Base-by-base conservation (phyloP, 129 eudicot genomes). In the Flaveria robusta region DNA sequence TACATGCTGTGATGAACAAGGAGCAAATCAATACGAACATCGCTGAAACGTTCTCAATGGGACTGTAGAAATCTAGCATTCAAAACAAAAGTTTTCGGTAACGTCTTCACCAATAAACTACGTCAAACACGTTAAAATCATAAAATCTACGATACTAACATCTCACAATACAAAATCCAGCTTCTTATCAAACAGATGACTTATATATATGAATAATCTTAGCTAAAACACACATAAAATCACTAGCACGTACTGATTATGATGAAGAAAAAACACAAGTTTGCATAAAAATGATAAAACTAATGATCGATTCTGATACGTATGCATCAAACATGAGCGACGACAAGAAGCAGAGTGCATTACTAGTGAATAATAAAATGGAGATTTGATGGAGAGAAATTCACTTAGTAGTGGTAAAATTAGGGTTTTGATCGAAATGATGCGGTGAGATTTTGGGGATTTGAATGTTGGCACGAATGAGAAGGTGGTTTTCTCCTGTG, bases 351-450 rank as follows among this genome's bases (percentile, higher is more conserved):
- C 75, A 9, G 45, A 52, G 42, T 46, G 19, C 26, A 22, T 43
- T 43, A 27, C 46, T 59, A 43, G 47, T 19, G 72, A 22, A 29
- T 42, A 9, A 46, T 50, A 29, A 26, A 64, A n/a, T n/a, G n/a
- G n/a, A n/a, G n/a, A n/a, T n/a, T 19, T 75, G 74, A 52, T 34
- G 27, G 23, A 42, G 49, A 45, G 42, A 4, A 2, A 56, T 70
- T 69, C 50, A 70, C 76, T 34, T 66, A 43, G 23, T 7, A 45
- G 39, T 13, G 70, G 58, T 59, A 20, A 39, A 18, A 76, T 76
- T 76, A 76, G 80, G 80, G 80, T 65, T 76, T 76, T 29, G 51
- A 27, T 63, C 16, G 72, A 29, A 29, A 47, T 26, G 47, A 71
- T 37, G 52, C 15, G 37, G 6, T 20, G 77, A 8, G 23, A 51